Conservation (phyloP, 345 rosid species). For the Odontarrhena argentea region DNA sequence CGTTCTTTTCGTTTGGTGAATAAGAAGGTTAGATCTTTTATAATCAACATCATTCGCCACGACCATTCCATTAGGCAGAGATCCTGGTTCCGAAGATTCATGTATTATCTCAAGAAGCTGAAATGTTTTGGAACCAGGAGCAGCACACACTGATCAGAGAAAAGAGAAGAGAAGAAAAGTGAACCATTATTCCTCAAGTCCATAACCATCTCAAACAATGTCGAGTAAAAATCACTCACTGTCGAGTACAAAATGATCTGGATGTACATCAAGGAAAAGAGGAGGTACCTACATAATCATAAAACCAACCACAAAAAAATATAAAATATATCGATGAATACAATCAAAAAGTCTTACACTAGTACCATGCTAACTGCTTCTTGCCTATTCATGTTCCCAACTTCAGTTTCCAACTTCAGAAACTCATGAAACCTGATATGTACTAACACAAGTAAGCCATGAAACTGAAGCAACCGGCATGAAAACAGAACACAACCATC, state of each 20-base stretch:
- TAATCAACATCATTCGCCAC: conserved; percentile 96
- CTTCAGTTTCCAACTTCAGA: conserved; percentile 91
- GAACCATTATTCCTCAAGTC: conserved; percentile 26
- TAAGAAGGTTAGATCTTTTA: conserved; percentile 95
- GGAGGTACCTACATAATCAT: conserved; percentile 75
- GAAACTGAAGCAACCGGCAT: not conserved
- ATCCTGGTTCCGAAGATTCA: conserved; percentile 63
- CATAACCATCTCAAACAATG: conserved; percentile 15
- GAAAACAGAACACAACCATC: not conserved
- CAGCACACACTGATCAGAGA: conserved; percentile 81
- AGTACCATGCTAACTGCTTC: conserved; percentile 88
- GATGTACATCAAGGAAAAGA: conserved; percentile 81
- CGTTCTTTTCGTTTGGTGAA: conserved; percentile 96
- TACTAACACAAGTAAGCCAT: conserved; percentile 1
- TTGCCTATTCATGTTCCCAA: conserved; percentile 93
- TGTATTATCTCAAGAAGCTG: conserved; percentile 89
- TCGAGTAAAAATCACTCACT: conserved; percentile 52
- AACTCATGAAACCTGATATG: conserved; percentile 87
- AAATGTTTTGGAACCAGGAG: conserved; percentile 97
- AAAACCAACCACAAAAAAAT: conserved; percentile 16
- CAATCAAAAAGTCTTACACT: conserved; percentile 12
- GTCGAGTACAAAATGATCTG: conserved; percentile 81
- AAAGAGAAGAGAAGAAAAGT: conserved; percentile 19
- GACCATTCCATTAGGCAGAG: conserved; percentile 84
- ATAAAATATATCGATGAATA: conserved; percentile 1